These are phyloP conservation scores for Salvia miltiorrhiza DNA, from an alignment of 257 asterid genomes.

Conservation along the genomic window DNA sequence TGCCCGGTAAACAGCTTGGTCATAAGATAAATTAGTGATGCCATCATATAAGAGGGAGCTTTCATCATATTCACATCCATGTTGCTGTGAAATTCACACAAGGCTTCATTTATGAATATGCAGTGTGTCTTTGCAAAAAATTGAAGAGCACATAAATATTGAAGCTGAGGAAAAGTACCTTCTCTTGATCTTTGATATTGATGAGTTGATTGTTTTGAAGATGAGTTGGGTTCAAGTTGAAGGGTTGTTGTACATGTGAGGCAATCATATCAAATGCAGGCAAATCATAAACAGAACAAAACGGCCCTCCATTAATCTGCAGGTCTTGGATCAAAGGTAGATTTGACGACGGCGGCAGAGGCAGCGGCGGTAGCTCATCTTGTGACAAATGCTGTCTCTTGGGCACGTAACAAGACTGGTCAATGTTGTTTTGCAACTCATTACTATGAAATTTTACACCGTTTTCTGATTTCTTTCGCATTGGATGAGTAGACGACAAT, in stretches of 20 bases:
- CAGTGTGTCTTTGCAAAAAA: background rate
- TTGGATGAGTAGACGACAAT: background rate
- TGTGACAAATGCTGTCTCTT: background rate
- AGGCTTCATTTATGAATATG: background rate
- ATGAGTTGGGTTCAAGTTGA: background rate
- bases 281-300: background rate
- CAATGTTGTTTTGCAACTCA: background rate
- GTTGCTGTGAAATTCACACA: conserved; percentile 3
- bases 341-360: background rate
- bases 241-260: background rate
- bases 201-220: background rate
- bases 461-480: background rate
- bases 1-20: conserved; percentile 27
- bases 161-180: background rate
- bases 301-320: background rate
- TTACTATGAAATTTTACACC: background rate
- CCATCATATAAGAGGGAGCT: background rate
- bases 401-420: background rate
- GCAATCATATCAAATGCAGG: background rate
- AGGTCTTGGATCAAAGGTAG: background rate
- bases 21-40: conserved; percentile 1
- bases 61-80: conserved; percentile 12
- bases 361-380: background rate
- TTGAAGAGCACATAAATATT: background rate
- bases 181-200: background rate